These are phyloP conservation scores for Casuarina equisetifolia DNA, from an alignment of 306 rosid species.

Conservation along the genomic window DNA sequence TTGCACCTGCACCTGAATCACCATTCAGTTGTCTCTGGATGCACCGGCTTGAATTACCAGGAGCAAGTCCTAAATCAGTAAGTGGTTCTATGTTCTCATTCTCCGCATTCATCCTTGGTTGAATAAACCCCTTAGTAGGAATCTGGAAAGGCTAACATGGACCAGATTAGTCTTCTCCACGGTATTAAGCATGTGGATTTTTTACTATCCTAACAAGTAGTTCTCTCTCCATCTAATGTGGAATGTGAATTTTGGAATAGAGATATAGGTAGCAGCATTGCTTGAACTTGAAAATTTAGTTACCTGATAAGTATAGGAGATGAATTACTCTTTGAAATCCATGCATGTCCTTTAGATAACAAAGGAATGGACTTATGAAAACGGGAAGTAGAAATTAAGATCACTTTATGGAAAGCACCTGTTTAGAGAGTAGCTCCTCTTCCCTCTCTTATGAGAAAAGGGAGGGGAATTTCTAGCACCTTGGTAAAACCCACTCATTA, in stretches of 20 bases:
- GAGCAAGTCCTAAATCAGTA: slow-evolving; percentile 50
- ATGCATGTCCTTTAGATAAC: too few relatives aligned
- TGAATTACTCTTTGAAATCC: slow-evolving; percentile 8
- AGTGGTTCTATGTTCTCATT: slow-evolving; percentile 49
- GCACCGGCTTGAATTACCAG: slow-evolving; percentile 41
- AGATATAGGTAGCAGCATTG: not conserved
- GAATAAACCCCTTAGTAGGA: slow-evolving; percentile 29
- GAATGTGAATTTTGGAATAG: not conserved
- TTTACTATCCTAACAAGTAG: not conserved
- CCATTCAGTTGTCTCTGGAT: slow-evolving; percentile 35
- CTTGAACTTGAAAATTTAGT: not conserved
- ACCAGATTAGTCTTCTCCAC: slow-evolving; percentile 28
- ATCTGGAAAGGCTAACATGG: slow-evolving; percentile 43
- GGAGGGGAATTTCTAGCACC: not conserved
- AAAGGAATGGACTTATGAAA: too few relatives aligned
- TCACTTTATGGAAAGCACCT: not conserved
- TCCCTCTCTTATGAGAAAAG: not conserved
- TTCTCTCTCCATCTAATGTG: not conserved
- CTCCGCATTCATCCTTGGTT: slow-evolving; percentile 53
- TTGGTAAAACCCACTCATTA: not conserved
- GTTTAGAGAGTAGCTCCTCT: not conserved
- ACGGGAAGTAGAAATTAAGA: not conserved
- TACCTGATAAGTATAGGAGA: not conserved
- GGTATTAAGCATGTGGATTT: slow-evolving; percentile 9
- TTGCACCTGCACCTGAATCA: slow-evolving; percentile 93